phyloP scores from a whole-genome alignment of 805 yeast species.

The Ogataea siamensis region DNA sequence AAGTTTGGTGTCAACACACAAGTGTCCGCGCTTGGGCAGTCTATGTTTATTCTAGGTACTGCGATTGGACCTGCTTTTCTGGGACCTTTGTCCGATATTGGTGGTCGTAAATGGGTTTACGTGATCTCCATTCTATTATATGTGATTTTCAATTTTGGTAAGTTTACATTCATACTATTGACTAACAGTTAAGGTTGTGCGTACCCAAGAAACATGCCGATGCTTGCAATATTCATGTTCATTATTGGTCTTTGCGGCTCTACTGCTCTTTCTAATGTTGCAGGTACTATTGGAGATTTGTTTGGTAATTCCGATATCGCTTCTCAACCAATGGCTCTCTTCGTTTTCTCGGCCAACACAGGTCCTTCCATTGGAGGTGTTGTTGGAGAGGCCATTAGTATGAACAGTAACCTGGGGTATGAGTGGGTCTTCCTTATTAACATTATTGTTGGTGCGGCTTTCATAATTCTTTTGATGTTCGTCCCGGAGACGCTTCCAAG shows the following conservation, averaged over 20 bases:
- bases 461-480: slow-evolving; percentile 22
- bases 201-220: slow-evolving; percentile 33
- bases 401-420: slow-evolving; percentile 30
- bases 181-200: slow-evolving; percentile 28
- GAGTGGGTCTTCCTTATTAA: slow-evolving; percentile 36
- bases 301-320: slow-evolving; percentile 36
- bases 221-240: slow-evolving; percentile 35
- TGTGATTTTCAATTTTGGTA: slow-evolving; percentile 33
- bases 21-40: slow-evolving; percentile 36
- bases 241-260: slow-evolving; percentile 35
- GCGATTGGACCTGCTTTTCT: slow-evolving; percentile 37
- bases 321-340: slow-evolving; percentile 36
- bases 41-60: slow-evolving; percentile 37
- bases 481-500: slow-evolving; percentile 38
- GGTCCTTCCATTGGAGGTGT: slow-evolving; percentile 39
- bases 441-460: slow-evolving; percentile 32
- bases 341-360: slow-evolving; percentile 35
- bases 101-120: slow-evolving; percentile 38
- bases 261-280: slow-evolving; percentile 35
- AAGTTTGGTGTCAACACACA: slow-evolving; percentile 29
- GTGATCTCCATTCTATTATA: slow-evolving; percentile 32
- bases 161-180: slow-evolving; percentile 5
- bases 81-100: slow-evolving; percentile 38
- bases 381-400: slow-evolving; percentile 36
- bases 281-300: slow-evolving; percentile 38